Evolutionary conservation across 495 filamentous ascomycete species (phyloP).

Genomic region (Hypoxylon fuscum): DNA sequence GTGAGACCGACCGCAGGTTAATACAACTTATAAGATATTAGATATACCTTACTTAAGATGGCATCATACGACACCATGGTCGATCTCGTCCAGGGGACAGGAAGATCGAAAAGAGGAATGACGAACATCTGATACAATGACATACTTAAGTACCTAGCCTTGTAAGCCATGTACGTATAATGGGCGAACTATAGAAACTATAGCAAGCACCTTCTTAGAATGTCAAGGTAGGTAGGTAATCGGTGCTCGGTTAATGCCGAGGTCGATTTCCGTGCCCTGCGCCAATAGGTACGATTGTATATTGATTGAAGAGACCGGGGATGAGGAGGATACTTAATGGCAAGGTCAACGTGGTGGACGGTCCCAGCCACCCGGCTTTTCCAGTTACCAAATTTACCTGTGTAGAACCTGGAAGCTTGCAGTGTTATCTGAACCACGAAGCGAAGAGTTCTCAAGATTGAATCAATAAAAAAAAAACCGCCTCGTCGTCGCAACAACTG

Average conservation of each 20-base stretch:
- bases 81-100: slow-evolving; percentile 20
- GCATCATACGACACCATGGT: slow-evolving; percentile 14
- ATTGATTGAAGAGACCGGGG: background rate
- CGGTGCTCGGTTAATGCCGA: slow-evolving; percentile 13
- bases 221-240: no score
- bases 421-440: slow-evolving; percentile 1
- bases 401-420: slow-evolving; percentile 6
- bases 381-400: slow-evolving; percentile 16
- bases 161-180: slow-evolving; percentile 20
- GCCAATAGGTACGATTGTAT: slow-evolving; percentile 10
- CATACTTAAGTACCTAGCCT: slow-evolving; percentile 30
- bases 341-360: slow-evolving; percentile 1
- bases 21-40: background rate
- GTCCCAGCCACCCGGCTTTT: slow-evolving; percentile 6
- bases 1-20: background rate
- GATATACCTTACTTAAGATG: slow-evolving; percentile 11
- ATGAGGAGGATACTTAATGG: slow-evolving; percentile 10
- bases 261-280: slow-evolving; percentile 5
- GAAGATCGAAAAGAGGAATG: slow-evolving; percentile 32
- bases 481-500: slow-evolving; percentile 22
- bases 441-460: no score
- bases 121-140: slow-evolving; percentile 40
- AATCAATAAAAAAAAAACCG: slow-evolving; percentile 13
- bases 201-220: slow-evolving; percentile 11
- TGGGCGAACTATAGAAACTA: slow-evolving; percentile 27